Conservation (phyloP, 768 basidiomycete species). For the Lyophyllum decastes region DNA sequence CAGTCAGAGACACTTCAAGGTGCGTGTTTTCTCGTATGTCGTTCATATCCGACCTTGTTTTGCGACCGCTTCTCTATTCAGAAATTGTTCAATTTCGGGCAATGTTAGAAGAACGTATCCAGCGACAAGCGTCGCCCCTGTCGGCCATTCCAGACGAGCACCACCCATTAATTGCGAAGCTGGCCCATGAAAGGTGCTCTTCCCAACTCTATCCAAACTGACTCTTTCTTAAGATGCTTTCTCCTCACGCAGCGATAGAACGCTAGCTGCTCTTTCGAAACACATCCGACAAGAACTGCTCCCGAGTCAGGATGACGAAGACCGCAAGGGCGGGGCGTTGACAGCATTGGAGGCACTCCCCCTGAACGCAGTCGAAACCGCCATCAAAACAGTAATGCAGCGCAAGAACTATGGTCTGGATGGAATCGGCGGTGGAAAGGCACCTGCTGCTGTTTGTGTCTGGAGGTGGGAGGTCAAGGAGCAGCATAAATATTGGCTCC, state of each 20-base stretch:
- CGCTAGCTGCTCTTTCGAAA: conserved; percentile 60
- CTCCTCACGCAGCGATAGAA: conserved; percentile 63
- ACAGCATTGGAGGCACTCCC: conserved; percentile 39
- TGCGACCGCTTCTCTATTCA: conserved; percentile 29
- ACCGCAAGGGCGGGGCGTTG: conserved; percentile 36
- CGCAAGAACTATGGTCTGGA: conserved; percentile 86
- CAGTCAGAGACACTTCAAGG: conserved; percentile 83
- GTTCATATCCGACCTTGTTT: not conserved
- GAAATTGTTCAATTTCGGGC: conserved; percentile 79
- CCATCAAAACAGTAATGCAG: conserved; percentile 61
- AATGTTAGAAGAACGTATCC: conserved; percentile 61
- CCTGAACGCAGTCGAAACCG: conserved; percentile 59
- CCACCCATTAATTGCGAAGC: conserved; percentile 74
- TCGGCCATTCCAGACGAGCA: conserved; percentile 65
- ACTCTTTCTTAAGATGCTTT: not conserved
- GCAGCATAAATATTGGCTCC: conserved; percentile 59
- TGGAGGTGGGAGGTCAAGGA: conserved; percentile 90
- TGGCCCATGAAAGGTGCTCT: conserved; percentile 81
- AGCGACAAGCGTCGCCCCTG: conserved; percentile 51
- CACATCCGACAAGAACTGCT: conserved; percentile 69
- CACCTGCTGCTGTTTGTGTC: conserved; percentile 63
- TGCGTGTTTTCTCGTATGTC: conserved; percentile 29
- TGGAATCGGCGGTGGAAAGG: conserved; percentile 45
- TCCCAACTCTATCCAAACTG: not conserved
- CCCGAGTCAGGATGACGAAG: conserved; percentile 61